Percentiles rank a stretch among this genome's conserved stretches.
Evolutionary conservation across 2,329 filamentous ascomycete genomes (phyloP).

Genomic region (Gnomoniopsis smithogilvyi): DNA sequence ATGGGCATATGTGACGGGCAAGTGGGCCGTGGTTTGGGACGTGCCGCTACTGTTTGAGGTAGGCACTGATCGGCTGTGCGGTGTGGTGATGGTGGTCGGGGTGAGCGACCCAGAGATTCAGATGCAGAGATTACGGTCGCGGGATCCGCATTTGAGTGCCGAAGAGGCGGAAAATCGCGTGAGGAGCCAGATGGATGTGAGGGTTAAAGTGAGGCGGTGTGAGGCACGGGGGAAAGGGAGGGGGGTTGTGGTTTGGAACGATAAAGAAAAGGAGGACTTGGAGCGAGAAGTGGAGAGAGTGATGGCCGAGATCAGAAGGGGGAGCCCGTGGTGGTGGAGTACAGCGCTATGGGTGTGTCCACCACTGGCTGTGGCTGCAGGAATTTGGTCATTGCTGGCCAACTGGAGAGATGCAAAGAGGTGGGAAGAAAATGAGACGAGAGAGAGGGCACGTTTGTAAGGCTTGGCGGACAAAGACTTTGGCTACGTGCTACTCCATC

Average conservation of each 20-base stretch:
- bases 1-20: slow-evolving; percentile 68
- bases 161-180: slow-evolving; percentile 89
- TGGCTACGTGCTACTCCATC: background rate
- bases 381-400: slow-evolving; percentile 68
- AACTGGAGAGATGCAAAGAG: slow-evolving; percentile 67
- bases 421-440: slow-evolving; percentile 62
- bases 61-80: slow-evolving; percentile 80
- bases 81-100: slow-evolving; percentile 81
- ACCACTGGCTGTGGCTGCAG: slow-evolving; percentile 67
- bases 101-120: slow-evolving; percentile 78
- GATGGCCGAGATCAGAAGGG: slow-evolving; percentile 57
- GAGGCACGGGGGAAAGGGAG: slow-evolving; percentile 60
- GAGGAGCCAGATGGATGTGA: slow-evolving; percentile 79
- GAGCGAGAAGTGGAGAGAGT: slow-evolving; percentile 62
- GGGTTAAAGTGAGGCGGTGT: slow-evolving; percentile 75
- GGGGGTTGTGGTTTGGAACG: slow-evolving; percentile 89
- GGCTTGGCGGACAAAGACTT: background rate
- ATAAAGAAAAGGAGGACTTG: slow-evolving; percentile 69
- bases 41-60: slow-evolving; percentile 90
- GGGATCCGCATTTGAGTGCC: slow-evolving; percentile 75
- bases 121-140: slow-evolving; percentile 70
- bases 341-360: slow-evolving; percentile 67
- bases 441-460: slow-evolving; percentile 42
- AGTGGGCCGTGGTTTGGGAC: slow-evolving; percentile 90
- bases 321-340: slow-evolving; percentile 82